These are phyloP conservation scores for Podaxis sp. DNA, from an alignment of 768 basidiomycete species.

Conservation along the genomic window DNA sequence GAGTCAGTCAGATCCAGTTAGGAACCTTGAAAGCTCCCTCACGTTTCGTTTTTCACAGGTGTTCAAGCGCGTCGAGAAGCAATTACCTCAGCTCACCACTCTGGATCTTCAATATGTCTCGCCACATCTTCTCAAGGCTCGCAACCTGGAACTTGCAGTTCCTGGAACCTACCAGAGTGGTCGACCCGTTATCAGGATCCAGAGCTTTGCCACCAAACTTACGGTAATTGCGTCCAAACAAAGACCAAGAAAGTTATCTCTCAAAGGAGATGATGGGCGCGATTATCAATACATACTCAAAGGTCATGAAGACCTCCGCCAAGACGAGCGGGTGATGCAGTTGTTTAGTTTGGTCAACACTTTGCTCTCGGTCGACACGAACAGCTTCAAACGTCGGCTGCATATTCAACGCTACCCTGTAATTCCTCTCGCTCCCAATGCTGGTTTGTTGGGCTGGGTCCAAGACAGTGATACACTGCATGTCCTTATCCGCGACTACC, in stretches of 20 bases:
- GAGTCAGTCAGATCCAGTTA: slow-evolving; percentile 47
- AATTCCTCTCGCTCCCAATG: slow-evolving; percentile 93
- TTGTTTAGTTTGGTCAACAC: slow-evolving; percentile 97
- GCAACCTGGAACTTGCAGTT: slow-evolving; percentile 92
- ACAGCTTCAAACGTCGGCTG: slow-evolving; percentile 93
- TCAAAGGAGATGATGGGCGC: slow-evolving; percentile 88
- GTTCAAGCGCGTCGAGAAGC: slow-evolving; percentile 96
- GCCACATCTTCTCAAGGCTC: slow-evolving; percentile 83
- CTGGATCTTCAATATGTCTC: slow-evolving; percentile 98
- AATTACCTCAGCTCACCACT: slow-evolving; percentile 82
- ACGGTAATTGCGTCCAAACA: slow-evolving; percentile 97
- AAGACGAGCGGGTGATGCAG: slow-evolving; percentile 99
- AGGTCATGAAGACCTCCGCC: slow-evolving; percentile 98
- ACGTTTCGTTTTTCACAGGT: slow-evolving; percentile 48
- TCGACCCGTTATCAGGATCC: slow-evolving; percentile 76
- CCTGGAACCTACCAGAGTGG: slow-evolving; percentile 96
- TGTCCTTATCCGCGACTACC: slow-evolving; percentile 92
- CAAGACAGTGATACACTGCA: slow-evolving; percentile 95
- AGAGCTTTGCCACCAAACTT: slow-evolving; percentile 84
- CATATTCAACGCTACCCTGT: slow-evolving; percentile 93
- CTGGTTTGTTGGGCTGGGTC: slow-evolving; percentile 94
- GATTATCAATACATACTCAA: slow-evolving; percentile 93
- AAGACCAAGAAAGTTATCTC: slow-evolving; percentile 82
- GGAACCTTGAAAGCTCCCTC: no score
- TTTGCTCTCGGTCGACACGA: slow-evolving; percentile 86